A percentile compares a stretch with the other conserved stretches of the same genome.
These are phyloP conservation scores for Wakefieldia striispora DNA, from an alignment of 768 basidiomycete genomes.

Conservation along the genomic window DNA sequence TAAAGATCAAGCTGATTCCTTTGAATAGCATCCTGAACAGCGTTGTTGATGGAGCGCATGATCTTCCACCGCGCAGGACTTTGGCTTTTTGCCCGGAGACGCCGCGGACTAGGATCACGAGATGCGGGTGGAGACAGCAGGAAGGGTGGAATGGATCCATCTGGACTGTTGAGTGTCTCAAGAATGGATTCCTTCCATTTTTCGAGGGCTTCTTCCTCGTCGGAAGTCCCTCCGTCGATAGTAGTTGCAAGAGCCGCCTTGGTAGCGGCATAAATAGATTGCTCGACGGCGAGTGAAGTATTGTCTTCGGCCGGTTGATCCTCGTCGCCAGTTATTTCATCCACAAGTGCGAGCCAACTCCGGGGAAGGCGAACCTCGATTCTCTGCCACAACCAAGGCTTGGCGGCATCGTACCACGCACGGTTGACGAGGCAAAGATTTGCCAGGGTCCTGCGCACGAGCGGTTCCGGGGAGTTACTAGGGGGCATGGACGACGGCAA, in stretches of 20 bases:
- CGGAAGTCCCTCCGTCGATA: conserved; percentile 32
- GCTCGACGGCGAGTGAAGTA: conserved; percentile 60
- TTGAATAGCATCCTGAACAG: conserved; percentile 69
- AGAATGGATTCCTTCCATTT: conserved; percentile 61
- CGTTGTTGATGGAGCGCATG: conserved; percentile 73
- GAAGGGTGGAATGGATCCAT: conserved; percentile 69
- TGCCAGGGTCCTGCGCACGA: conserved; percentile 62
- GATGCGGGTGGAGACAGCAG: conserved; percentile 77
- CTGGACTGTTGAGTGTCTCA: conserved; percentile 57
- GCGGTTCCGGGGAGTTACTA: conserved; percentile 64
- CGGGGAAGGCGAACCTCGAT: conserved; percentile 81
- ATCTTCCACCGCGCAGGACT: conserved; percentile 85
- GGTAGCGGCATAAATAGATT: conserved; percentile 66
- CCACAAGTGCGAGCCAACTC: conserved; percentile 81
- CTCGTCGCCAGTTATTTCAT: conserved; percentile 74
- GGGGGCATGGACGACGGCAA: conserved; percentile 75
- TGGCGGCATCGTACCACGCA: conserved; percentile 79
- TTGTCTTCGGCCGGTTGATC: conserved; percentile 48
- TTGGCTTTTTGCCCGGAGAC: conserved; percentile 72
- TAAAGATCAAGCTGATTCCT: conserved; percentile 66
- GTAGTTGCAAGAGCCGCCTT: conserved; percentile 54
- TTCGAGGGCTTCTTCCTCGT: conserved; percentile 42
- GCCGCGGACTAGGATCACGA: conserved; percentile 79
- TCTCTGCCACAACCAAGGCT: conserved; percentile 84
- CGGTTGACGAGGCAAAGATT: conserved; percentile 75